phyloP scores from a whole-genome alignment of 192 early-diverging fungal genomes.

The Umbelopsis vinacea region DNA sequence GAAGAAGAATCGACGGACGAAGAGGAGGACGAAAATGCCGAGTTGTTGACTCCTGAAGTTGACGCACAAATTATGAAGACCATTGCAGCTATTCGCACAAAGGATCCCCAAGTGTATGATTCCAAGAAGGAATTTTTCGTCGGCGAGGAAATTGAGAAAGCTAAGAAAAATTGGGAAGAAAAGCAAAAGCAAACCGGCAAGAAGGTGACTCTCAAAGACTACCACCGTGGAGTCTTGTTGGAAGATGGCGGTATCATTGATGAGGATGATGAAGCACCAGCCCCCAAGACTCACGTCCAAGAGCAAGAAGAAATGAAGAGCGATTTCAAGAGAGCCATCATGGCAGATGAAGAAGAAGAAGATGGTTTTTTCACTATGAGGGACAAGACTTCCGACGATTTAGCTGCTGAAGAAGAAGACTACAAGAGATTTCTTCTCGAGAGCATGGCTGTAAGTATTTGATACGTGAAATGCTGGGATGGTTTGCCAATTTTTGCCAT shows the following conservation, averaged over 20 bases:
- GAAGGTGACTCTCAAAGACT: constrained; percentile 82
- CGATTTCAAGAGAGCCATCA: constrained; percentile 63
- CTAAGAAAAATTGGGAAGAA: constrained; percentile 66
- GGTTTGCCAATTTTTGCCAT: background rate
- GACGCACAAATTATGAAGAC: constrained; percentile 95
- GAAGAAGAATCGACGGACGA: constrained; percentile 61
- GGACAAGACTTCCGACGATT: constrained; percentile 75
- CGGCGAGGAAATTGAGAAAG: constrained; percentile 63
- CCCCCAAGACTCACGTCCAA: constrained; percentile 74
- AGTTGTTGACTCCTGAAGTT: constrained; percentile 84
- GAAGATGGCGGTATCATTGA: constrained; percentile 57
- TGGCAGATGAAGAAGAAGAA: constrained; percentile 63
- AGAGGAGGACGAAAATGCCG: constrained; percentile 80
- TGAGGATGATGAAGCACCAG: constrained; percentile 47
- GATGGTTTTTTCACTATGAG: constrained; percentile 75
- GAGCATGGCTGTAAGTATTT: constrained; percentile 57
- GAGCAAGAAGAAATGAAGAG: constrained; percentile 83
- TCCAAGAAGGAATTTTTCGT: constrained; percentile 76
- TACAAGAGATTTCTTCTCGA: constrained; percentile 89
- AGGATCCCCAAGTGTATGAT: constrained; percentile 86
- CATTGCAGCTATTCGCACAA: constrained; percentile 75
- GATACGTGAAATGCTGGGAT: background rate
- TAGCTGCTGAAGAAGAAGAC: constrained; percentile 83
- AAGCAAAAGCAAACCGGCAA: constrained; percentile 66
- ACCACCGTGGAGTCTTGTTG: constrained; percentile 81